Conservation (phyloP, 257 asterid species). For the Prunella vulgaris region DNA sequence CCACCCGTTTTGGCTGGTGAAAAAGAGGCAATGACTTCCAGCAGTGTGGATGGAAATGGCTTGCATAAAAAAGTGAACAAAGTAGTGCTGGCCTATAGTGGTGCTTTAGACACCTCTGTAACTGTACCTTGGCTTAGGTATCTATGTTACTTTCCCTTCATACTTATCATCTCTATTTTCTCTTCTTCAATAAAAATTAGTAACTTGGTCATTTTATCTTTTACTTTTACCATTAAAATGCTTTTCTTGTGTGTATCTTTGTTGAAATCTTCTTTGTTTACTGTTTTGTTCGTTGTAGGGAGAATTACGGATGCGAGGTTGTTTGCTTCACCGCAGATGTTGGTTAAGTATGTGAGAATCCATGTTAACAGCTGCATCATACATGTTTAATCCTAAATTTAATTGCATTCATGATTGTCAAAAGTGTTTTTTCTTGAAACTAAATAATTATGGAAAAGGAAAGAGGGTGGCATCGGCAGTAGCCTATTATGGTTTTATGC, state of each 20-base stretch:
- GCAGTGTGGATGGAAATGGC: constrained; percentile 35
- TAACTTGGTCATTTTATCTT: not conserved
- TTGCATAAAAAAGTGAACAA: constrained; percentile 64
- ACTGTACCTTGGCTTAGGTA: constrained; percentile 98
- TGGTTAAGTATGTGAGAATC: constrained; percentile 69
- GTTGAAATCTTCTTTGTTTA: not conserved
- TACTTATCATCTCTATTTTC: not conserved
- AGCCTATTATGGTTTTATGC: too few relatives aligned
- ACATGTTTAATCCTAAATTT: too few relatives aligned
- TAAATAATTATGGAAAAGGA: not conserved
- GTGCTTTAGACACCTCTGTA: constrained; percentile 96
- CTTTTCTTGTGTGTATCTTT: too few relatives aligned
- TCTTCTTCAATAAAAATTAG: not conserved
- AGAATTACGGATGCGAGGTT: constrained; percentile 88
- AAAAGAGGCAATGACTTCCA: constrained; percentile 32
- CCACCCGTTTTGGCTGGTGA: not conserved
- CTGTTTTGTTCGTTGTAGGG: constrained; percentile 47
- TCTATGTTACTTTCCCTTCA: not conserved
- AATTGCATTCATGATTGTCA: not conserved
- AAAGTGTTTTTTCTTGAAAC: not conserved
- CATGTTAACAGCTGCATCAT: not conserved
- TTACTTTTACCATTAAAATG: too few relatives aligned
- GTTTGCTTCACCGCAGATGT: constrained; percentile 97
- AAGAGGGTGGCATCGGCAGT: too few relatives aligned
- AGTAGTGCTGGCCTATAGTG: constrained; percentile 94